Conservation (phyloP, 352 stramenopile species). For the Phytopythium boreale region DNA sequence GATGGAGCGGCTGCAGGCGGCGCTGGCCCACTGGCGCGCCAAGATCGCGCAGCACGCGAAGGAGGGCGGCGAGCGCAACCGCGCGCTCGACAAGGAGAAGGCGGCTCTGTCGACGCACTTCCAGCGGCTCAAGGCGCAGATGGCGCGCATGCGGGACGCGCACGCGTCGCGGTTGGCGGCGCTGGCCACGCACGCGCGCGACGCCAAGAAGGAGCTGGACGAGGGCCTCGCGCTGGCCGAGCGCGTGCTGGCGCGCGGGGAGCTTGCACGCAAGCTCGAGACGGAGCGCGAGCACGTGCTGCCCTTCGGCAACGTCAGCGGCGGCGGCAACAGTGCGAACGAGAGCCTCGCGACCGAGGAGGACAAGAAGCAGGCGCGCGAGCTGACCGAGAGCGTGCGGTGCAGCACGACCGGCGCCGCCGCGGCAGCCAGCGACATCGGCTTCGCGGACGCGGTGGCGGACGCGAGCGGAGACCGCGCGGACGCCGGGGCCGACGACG, state of each 20-base stretch:
- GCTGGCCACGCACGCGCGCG: conserved; percentile 77
- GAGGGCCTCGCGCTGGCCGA: conserved; percentile 71
- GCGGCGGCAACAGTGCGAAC: background rate
- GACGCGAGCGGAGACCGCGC: background rate
- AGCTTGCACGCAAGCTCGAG: conserved; percentile 91
- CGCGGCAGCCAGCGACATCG: conserved; percentile 1
- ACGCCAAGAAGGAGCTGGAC: conserved; percentile 71
- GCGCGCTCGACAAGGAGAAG: conserved; percentile 88
- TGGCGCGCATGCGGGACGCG: conserved; percentile 87
- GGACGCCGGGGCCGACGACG: conserved; percentile 28
- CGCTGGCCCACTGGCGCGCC: conserved; percentile 87
- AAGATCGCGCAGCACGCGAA: conserved; percentile 91
- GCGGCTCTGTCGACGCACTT: conserved; percentile 77
- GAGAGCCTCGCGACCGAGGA: conserved; percentile 23
- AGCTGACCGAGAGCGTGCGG: conserved; percentile 62
- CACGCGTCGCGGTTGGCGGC: conserved; percentile 79
- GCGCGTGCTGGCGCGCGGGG: conserved; percentile 84
- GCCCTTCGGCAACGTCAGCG: conserved; percentile 64
- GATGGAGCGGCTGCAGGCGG: conserved; percentile 90
- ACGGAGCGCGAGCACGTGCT: conserved; percentile 90
- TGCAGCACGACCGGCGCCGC: conserved; percentile 27
- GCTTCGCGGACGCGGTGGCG: background rate
- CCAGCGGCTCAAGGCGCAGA: conserved; percentile 87
- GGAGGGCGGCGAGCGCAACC: conserved; percentile 89
- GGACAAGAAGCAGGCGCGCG: conserved; percentile 61